Conservation (phyloP, 306 rosid species). For the Glycine tomentella region DNA sequence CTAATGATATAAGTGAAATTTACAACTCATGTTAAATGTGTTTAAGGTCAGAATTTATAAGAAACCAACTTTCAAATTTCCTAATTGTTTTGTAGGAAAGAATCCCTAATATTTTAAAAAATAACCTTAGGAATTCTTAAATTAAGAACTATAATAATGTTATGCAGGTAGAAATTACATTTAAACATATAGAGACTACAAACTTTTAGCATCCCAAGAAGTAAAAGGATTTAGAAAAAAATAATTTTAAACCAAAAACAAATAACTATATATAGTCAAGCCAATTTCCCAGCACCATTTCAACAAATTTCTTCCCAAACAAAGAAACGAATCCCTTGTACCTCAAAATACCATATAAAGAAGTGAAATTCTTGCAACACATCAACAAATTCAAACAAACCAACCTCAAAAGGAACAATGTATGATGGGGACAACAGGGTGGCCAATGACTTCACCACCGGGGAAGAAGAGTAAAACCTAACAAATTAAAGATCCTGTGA, state of each 20-base stretch:
- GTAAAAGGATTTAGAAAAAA: neutral
- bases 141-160: neutral
- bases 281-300: neutral
- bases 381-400: slow-evolving; percentile 24
- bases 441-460: neutral
- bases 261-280: neutral
- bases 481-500: neutral
- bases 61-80: neutral
- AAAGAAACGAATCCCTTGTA: neutral
- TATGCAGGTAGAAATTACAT: neutral
- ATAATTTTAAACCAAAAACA: neutral
- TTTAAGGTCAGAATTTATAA: neutral
- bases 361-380: neutral
- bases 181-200: neutral
- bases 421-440: neutral
- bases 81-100: neutral
- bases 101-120: no score
- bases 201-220: neutral
- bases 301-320: neutral
- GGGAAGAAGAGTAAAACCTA: slow-evolving; percentile 2
- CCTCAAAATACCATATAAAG: neutral
- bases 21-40: neutral
- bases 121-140: neutral
- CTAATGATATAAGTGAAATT: no score
- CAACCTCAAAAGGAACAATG: slow-evolving; percentile 44